Percentiles rank a stretch among this genome's conserved stretches.
phyloP scores from a whole-genome alignment of 345 rosid genomes.

The Arabis hirsuta region DNA sequence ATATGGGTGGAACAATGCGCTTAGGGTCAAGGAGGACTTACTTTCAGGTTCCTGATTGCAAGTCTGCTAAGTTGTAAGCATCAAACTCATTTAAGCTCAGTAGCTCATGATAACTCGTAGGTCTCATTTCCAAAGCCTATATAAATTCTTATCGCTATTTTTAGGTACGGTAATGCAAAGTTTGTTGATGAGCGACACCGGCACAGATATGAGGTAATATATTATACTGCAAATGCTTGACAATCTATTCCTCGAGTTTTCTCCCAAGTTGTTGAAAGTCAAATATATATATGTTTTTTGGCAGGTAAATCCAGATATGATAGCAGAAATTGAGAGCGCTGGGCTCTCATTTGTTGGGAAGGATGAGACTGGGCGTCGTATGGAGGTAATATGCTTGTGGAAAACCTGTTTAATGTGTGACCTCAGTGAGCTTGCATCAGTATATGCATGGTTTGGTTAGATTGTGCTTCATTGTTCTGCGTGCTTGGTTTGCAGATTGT shows the following conservation, averaged over 20 bases:
- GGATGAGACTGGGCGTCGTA: slow-evolving; percentile 71
- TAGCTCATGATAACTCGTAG: slow-evolving; percentile 10
- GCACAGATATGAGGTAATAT: slow-evolving; percentile 78
- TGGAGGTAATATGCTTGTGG: slow-evolving; percentile 59
- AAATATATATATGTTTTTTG: background rate
- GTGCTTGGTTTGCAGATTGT: slow-evolving; percentile 52
- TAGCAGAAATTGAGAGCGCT: slow-evolving; percentile 63
- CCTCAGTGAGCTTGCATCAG: background rate
- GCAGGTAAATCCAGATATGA: slow-evolving; percentile 81
- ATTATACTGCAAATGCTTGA: background rate
- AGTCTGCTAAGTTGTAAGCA: slow-evolving; percentile 73
- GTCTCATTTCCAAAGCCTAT: background rate
- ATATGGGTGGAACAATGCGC: slow-evolving; percentile 91
- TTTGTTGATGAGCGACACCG: slow-evolving; percentile 81
- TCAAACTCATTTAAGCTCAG: background rate
- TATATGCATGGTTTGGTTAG: background rate
- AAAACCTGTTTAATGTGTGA: background rate
- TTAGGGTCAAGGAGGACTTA: slow-evolving; percentile 78
- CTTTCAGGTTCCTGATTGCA: slow-evolving; percentile 68
- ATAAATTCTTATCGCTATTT: slow-evolving; percentile 15
- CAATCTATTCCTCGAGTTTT: background rate
- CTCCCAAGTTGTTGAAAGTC: slow-evolving; percentile 15
- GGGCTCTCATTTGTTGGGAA: slow-evolving; percentile 80
- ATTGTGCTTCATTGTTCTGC: slow-evolving; percentile 10
- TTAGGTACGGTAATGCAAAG: slow-evolving; percentile 68